A percentile compares a stretch with the other conserved stretches of the same genome.
phyloP scores from a whole-genome alignment of 1,139 yeast genomes.

The Pichia sp. region DNA sequence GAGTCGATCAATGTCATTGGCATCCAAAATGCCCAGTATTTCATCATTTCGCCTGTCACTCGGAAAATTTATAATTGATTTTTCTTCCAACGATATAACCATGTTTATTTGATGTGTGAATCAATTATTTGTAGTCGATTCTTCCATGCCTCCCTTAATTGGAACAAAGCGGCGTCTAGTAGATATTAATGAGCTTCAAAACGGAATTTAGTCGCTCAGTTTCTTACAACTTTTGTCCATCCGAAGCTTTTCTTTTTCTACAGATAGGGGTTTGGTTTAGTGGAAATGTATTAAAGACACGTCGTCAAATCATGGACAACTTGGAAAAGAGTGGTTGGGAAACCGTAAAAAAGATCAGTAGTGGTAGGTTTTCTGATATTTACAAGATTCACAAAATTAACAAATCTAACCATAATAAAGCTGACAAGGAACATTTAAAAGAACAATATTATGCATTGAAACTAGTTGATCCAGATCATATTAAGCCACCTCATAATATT shows the following conservation, averaged over 20 bases:
- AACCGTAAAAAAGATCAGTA: slow-evolving; percentile 21
- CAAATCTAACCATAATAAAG: too few species aligned
- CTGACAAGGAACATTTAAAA: too few species aligned
- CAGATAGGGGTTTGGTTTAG: too few species aligned
- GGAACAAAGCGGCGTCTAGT: too few species aligned
- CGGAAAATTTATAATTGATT: neutral
- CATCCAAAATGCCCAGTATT: slow-evolving; percentile 10
- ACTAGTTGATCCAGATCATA: slow-evolving; percentile 41
- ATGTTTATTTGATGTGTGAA: too few species aligned
- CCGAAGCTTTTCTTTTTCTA: neutral
- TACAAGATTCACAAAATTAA: slow-evolving; percentile 17
- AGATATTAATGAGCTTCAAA: too few species aligned
- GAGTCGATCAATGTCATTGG: slow-evolving; percentile 20
- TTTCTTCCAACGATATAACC: neutral
- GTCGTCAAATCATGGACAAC: neutral
- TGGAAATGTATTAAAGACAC: too few species aligned
- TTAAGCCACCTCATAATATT: slow-evolving; percentile 45
- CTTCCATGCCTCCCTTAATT: neutral
- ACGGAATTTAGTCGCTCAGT: too few species aligned
- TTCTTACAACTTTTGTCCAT: too few species aligned
- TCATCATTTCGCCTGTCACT: neutral
- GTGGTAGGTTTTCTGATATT: slow-evolving; percentile 35
- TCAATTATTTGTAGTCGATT: neutral
- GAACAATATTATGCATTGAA: slow-evolving; percentile 38
- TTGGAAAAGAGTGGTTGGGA: slow-evolving; percentile 9